These are phyloP conservation scores for Logfia minima DNA, from an alignment of 129 eudicot genomes.

Conservation along the genomic window DNA sequence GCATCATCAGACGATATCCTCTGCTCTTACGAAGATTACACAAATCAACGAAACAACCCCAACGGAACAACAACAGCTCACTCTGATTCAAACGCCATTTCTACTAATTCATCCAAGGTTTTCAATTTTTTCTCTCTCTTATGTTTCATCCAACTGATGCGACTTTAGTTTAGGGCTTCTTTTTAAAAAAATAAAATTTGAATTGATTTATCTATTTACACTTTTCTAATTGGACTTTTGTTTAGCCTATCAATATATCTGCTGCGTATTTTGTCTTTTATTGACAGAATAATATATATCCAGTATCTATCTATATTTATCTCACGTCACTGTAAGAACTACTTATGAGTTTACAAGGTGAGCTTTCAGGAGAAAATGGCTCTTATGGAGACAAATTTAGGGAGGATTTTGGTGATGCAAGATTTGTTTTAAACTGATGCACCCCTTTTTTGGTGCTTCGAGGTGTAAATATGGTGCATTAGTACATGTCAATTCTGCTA, in stretches of 20 bases:
- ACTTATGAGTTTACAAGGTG: background rate
- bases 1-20: constrained; percentile 69
- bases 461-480: too few species aligned
- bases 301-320: too few species aligned
- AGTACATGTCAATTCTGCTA: too few species aligned
- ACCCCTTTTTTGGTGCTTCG: too few species aligned
- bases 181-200: background rate
- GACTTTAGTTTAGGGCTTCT: background rate
- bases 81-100: constrained; percentile 48
- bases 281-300: background rate
- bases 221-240: background rate
- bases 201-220: background rate
- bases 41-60: constrained; percentile 44
- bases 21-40: constrained; percentile 76
- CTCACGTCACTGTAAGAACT: background rate
- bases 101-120: constrained; percentile 56
- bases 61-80: constrained; percentile 41
- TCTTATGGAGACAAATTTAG: background rate
- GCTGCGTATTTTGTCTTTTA: background rate
- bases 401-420: background rate
- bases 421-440: too few species aligned
- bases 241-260: background rate
- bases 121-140: background rate
- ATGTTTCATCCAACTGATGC: background rate
- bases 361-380: background rate